Evolutionary conservation across 495 filamentous ascomycete species (phyloP).

Genomic region (Cercophora samala): DNA sequence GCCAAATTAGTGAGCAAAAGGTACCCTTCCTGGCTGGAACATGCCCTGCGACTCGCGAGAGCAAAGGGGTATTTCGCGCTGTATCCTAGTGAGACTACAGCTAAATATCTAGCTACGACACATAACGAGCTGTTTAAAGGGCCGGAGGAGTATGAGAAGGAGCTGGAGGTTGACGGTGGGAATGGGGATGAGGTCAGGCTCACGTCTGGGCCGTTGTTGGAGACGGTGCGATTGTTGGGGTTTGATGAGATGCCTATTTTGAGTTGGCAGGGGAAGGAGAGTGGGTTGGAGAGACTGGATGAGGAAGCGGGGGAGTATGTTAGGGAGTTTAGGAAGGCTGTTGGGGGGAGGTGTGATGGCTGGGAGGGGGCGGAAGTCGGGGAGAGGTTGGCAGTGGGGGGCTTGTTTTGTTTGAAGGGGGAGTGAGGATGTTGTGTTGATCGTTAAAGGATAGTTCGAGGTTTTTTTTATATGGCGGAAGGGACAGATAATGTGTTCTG

Average conservation of each 20-base stretch:
- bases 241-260: slow-evolving; percentile 42
- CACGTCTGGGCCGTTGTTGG: slow-evolving; percentile 32
- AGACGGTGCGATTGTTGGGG: slow-evolving; percentile 36
- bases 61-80: slow-evolving; percentile 69
- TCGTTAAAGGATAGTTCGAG: neutral
- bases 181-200: slow-evolving; percentile 28
- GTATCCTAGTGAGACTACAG: slow-evolving; percentile 59
- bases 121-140: slow-evolving; percentile 68
- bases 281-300: slow-evolving; percentile 35
- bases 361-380: slow-evolving; percentile 24
- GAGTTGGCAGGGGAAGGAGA: slow-evolving; percentile 39
- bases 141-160: slow-evolving; percentile 63
- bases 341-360: slow-evolving; percentile 41
- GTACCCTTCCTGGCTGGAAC: slow-evolving; percentile 75
- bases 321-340: slow-evolving; percentile 37
- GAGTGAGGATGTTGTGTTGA: slow-evolving; percentile 10
- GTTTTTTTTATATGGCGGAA: neutral
- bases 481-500: no score
- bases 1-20: slow-evolving; percentile 54
- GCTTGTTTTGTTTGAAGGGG: slow-evolving; percentile 31
- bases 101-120: slow-evolving; percentile 57
- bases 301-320: slow-evolving; percentile 39
- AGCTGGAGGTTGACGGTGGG: slow-evolving; percentile 19
- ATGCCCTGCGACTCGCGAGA: slow-evolving; percentile 67
- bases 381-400: slow-evolving; percentile 20